Evolutionary conservation across 306 rosid species (phyloP), one percentile per base, ranked within the genome.

Genomic region (Cicer arietinum): DNA sequence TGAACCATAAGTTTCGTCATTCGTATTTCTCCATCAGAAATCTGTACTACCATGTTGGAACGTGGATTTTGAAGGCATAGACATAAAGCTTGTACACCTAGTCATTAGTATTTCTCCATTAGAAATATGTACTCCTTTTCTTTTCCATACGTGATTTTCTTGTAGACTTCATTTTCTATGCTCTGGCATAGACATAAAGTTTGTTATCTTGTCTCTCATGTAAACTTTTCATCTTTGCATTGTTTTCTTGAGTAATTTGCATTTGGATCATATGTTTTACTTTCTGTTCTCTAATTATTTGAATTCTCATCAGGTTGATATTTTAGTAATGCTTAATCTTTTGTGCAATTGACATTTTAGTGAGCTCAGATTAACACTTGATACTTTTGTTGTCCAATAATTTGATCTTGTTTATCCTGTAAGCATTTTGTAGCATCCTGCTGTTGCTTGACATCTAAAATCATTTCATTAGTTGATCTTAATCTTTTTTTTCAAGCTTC

Each of bases 301-400:
- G 40, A 66, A 66, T 66, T 53, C 25, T 39, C 10, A 53, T 66
- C 58, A 9, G 50, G 47, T 13, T 65, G 37, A 9, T 60, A 46
- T 50, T 74, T 65, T 52, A 75, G 42, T 42, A 42, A 47, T 51
- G 70, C 79, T 40, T 58, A 17, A 76, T 48, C 43, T 20, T 76
- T 63, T 57, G 43, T 43, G 30, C 20, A 14, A n/a, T 53, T 54
- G 25, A 40, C 52, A 16, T 43, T 39, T 39, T 50, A 51, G 13
- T 20, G 43, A 75, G 52, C 44, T 52, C 52, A 63, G 43, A 16
- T 71, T 53, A 69, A 9, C 13, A 54, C 12, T 18, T 71, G 8
- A 71, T 40, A 41, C 47, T 17, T 42, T 17, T 39, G 61, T 53
- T 71, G 10, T 41, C 12, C 52, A 71, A 71, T 53, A 11, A 40